Percentiles rank a stretch among this genome's conserved stretches.
These are phyloP conservation scores for Arctostaphylos glauca DNA, from an alignment of 148 eudicot genomes.

Conservation along the genomic window DNA sequence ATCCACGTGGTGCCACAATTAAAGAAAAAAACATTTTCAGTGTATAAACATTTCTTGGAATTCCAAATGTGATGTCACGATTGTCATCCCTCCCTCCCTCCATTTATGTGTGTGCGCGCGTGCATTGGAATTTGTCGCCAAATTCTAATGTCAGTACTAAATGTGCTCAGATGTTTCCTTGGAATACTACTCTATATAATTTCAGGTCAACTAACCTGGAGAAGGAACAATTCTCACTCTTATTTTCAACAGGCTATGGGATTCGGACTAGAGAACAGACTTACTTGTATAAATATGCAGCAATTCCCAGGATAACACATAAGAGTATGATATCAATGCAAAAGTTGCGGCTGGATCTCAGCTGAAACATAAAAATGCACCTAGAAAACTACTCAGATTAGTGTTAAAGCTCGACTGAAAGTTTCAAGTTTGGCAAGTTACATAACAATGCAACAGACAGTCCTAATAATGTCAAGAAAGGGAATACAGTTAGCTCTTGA, in stretches of 20 bases:
- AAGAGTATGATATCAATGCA: conserved; percentile 60
- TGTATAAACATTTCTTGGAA: not conserved
- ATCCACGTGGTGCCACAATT: too few relatives aligned
- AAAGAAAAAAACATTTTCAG: not conserved
- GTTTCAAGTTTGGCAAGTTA: not conserved
- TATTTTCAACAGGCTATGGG: not conserved
- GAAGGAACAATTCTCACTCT: not conserved
- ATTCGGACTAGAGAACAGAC: conserved; percentile 9
- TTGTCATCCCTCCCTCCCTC: too few relatives aligned
- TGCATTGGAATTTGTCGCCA: not conserved
- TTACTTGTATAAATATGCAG: conserved; percentile 64
- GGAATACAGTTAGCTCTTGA: too few relatives aligned
- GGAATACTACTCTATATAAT: not conserved
- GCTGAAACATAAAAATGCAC: conserved; percentile 35
- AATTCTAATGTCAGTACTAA: not conserved
- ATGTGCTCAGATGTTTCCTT: not conserved
- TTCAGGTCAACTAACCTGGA: not conserved
- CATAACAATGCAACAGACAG: too few relatives aligned
- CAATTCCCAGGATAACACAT: conserved; percentile 58
- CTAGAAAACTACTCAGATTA: not conserved
- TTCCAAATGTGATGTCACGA: not conserved
- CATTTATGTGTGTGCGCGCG: not conserved
- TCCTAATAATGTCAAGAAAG: too few relatives aligned
- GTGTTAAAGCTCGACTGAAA: not conserved
- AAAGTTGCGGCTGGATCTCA: conserved; percentile 68